These are phyloP conservation scores for Pisolithus microcarpus DNA, from an alignment of 768 basidiomycete genomes.

Conservation along the genomic window DNA sequence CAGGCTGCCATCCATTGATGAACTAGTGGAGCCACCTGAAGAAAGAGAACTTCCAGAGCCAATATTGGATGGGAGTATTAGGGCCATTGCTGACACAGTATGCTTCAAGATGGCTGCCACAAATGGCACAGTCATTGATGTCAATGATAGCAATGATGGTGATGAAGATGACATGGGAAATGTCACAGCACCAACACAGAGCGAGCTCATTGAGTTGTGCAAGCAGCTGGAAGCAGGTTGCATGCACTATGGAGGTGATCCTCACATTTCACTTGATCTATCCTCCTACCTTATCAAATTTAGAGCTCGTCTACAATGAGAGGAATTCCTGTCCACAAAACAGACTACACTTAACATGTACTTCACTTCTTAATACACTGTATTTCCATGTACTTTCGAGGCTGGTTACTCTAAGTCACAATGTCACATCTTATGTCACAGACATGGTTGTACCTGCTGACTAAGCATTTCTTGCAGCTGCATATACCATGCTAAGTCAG, in stretches of 20 bases:
- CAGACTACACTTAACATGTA: no score
- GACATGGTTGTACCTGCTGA: no score
- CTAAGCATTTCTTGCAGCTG: no score
- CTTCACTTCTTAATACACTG: not conserved
- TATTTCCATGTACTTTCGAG: not conserved
- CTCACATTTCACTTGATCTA: no score
- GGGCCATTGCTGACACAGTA: no score
- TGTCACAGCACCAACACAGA: not conserved
- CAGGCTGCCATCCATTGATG: conserved; percentile 3
- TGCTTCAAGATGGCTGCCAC: not conserved
- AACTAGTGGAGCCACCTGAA: conserved; percentile 11
- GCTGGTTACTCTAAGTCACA: not conserved
- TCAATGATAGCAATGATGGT: not conserved
- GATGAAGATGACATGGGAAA: not conserved
- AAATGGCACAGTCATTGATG: conserved; percentile 1
- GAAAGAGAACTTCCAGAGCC: conserved; percentile 6
- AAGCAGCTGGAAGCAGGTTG: conserved; percentile 1
- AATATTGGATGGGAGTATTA: no score
- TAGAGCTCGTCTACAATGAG: no score
- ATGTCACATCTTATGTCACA: not conserved
- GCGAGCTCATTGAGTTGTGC: conserved; percentile 1
- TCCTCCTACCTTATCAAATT: no score
- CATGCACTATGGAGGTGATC: no score
- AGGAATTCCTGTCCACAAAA: no score
- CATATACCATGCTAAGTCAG: no score